Conservation (phyloP, 495 filamentous ascomycete genomes). For the Thermothielavioides terrestris region DNA sequence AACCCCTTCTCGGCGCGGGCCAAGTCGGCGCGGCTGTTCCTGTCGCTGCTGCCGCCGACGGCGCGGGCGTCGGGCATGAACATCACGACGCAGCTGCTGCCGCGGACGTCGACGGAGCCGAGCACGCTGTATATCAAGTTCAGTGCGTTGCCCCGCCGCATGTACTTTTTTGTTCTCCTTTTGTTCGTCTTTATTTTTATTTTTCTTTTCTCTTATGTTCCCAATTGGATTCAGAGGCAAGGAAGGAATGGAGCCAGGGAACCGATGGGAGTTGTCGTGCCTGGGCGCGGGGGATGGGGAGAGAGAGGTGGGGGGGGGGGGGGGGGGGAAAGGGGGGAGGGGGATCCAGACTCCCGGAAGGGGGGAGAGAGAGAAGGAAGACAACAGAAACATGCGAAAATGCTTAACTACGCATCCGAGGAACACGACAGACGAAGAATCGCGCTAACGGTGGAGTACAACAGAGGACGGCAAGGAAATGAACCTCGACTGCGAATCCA, state of each 20-base stretch:
- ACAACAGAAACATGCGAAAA: neutral
- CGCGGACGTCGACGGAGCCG: conserved; percentile 51
- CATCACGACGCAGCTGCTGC: conserved; percentile 71
- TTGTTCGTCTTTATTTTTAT: too few species aligned
- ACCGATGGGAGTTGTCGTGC: too few species aligned
- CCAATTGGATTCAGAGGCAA: too few species aligned
- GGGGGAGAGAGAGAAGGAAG: neutral
- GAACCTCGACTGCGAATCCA: conserved; percentile 57
- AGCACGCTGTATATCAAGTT: conserved; percentile 68
- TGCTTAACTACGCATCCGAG: neutral
- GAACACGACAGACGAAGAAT: neutral
- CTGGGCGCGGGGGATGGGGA: too few species aligned
- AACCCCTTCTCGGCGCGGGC: conserved; percentile 77
- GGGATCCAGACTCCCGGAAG: neutral
- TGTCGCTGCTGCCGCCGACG: conserved; percentile 75
- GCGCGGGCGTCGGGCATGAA: conserved; percentile 60
- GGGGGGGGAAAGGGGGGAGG: neutral
- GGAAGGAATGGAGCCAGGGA: too few species aligned
- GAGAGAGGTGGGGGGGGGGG: neutral
- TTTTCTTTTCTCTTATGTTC: too few species aligned
- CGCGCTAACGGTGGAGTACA: neutral
- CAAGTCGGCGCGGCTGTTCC: conserved; percentile 76
- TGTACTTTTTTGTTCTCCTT: too few species aligned
- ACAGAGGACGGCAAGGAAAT: conserved; percentile 78
- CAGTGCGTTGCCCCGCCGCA: too few species aligned